phyloP scores from a whole-genome alignment of 192 early-diverging fungal genomes.

The Coemansia sp. region DNA sequence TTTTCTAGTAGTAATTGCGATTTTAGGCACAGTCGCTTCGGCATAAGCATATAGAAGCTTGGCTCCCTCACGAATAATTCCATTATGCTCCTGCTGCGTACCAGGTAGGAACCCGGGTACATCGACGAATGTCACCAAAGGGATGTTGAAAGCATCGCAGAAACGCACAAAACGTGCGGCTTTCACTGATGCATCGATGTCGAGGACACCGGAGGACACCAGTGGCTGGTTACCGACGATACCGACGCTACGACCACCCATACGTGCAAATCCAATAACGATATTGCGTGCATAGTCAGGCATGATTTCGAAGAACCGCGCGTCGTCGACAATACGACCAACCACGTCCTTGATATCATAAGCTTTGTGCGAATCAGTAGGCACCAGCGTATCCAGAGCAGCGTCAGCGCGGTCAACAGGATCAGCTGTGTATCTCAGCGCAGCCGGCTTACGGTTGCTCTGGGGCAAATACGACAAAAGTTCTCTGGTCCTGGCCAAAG shows the following conservation, averaged over 20 bases:
- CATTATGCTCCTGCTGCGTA: constrained; percentile 89
- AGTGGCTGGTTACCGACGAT: constrained; percentile 95
- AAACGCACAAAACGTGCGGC: constrained; percentile 95
- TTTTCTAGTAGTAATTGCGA: constrained; percentile 92
- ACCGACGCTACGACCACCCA: constrained; percentile 82
- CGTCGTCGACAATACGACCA: constrained; percentile 77
- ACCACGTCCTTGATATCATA: constrained; percentile 95
- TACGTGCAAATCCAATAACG: constrained; percentile 81
- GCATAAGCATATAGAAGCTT: constrained; percentile 95
- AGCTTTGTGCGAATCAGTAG: constrained; percentile 83
- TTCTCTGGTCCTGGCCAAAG: constrained; percentile 73
- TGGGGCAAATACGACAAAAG: constrained; percentile 87
- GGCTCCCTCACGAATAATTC: constrained; percentile 95
- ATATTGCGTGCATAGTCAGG: constrained; percentile 93
- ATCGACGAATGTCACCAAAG: constrained; percentile 90
- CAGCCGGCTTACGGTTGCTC: constrained; percentile 73
- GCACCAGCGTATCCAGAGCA: constrained; percentile 86
- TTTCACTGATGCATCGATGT: constrained; percentile 94
- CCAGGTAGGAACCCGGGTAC: constrained; percentile 97
- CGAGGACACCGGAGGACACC: constrained; percentile 92
- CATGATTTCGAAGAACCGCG: constrained; percentile 87
- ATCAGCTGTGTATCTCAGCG: constrained; percentile 66
- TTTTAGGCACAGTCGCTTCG: constrained; percentile 96
- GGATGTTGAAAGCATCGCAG: constrained; percentile 95
- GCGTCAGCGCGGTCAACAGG: constrained; percentile 66